Evolutionary conservation across 2,329 filamentous ascomycete species (phyloP).

Genomic region (Rhynchosporium graminicola): DNA sequence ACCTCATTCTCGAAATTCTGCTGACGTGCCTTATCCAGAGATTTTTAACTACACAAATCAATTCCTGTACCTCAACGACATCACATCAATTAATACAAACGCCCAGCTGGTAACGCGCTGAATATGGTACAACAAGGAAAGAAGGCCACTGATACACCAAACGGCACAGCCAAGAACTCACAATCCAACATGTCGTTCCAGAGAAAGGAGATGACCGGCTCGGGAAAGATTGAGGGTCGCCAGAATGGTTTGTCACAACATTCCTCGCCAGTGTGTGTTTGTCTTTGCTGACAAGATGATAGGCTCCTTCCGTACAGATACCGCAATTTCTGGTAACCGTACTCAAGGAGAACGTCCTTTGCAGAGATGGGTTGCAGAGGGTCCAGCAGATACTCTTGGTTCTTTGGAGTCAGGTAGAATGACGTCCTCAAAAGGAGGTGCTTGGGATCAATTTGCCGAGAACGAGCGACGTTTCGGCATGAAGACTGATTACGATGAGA

Average conservation of each 20-base stretch:
- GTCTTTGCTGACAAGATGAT: slow-evolving; percentile 28
- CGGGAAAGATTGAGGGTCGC: slow-evolving; percentile 50
- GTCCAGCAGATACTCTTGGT: slow-evolving; percentile 63
- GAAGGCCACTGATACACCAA: slow-evolving; percentile 42
- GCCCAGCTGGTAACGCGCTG: slow-evolving; percentile 22
- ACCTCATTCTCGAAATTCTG: background rate
- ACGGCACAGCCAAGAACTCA: slow-evolving; percentile 51
- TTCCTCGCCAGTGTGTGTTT: background rate
- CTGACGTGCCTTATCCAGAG: slow-evolving; percentile 19
- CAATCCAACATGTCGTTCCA: slow-evolving; percentile 59
- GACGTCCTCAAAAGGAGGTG: slow-evolving; percentile 37
- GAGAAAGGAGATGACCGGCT: slow-evolving; percentile 58
- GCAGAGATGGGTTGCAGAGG: slow-evolving; percentile 77
- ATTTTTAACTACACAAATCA: slow-evolving; percentile 18
- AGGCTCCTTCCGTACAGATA: slow-evolving; percentile 86
- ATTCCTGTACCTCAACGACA: slow-evolving; percentile 6
- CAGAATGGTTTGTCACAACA: slow-evolving; percentile 55
- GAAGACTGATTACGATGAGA: slow-evolving; percentile 89
- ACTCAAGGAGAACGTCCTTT: slow-evolving; percentile 71
- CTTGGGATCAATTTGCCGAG: slow-evolving; percentile 92
- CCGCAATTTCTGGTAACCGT: slow-evolving; percentile 78
- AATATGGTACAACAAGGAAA: slow-evolving; percentile 66
- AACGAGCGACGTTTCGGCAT: slow-evolving; percentile 88
- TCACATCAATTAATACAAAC: background rate
- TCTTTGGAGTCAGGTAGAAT: slow-evolving; percentile 59